Base-by-base conservation (phyloP, 2,329 filamentous ascomycete genomes). In the Trichophyton schoenleinii region DNA sequence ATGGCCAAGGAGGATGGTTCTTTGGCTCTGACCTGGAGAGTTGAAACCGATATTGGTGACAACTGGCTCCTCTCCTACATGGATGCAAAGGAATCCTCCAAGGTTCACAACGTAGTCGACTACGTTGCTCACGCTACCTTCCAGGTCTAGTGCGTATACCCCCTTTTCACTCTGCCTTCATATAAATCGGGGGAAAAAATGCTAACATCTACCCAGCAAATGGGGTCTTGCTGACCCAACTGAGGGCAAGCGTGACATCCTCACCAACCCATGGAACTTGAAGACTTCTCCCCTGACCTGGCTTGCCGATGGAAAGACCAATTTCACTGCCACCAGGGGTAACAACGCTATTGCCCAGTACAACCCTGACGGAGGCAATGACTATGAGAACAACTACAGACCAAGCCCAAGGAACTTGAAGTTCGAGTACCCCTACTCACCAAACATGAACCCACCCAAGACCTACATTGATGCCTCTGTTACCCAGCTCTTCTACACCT, bases 1-100 rank as follows among this genome's bases (percentile, higher is more conserved):
- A 41, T 64, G 20, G 48, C 58, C n/a, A 64, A 64, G 53, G 11
- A 44, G 18, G 63, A 64, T 36, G 63, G 60, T 31, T 59, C 9
- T 11, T 38, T 64, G 44, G 58, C 59, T 38, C 57, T 64, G 58
- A 64, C 63, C 20, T 64, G 63, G 63, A 64, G 44, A 57, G 58
- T 64, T 15, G 63, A 64, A 53, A 64, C 63, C 13, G 63, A 64
- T 52, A 59, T 62, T 38, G 63, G 60, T 49, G 63, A 64, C 60
- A 62, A 64, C 59, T 64, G 63, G 63, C 63, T 64, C 25, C 55
- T 61, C 20, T 64, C 63, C 2, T 64, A 64, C 36, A 58, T 64
- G 41, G 63, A 64, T 57, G 63, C 63, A 20, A 62, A 64, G 59
- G 53, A 62, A 13, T 28, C 42, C 25, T 52, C 57, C 6, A 61